Evolutionary conservation across 306 rosid genomes (phyloP).

Genomic region (Inga laurina): DNA sequence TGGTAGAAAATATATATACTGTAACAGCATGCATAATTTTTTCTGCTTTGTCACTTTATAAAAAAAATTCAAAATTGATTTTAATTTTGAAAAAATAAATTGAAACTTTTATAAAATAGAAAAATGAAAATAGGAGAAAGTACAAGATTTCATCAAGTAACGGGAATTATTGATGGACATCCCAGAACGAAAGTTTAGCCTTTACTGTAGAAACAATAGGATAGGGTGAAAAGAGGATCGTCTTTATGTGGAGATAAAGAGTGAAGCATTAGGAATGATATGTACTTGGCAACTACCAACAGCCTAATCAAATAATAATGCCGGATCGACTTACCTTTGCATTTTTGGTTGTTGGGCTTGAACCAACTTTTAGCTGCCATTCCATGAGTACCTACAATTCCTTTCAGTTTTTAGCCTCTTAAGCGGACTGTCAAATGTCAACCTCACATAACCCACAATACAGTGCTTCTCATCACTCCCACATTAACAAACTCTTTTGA

Average conservation of each 20-base stretch:
- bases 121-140: not conserved
- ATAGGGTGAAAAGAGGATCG: not conserved
- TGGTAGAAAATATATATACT: not conserved
- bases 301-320: not conserved
- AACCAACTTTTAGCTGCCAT: constrained; percentile 49
- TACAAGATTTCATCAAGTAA: not conserved
- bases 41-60: not conserved
- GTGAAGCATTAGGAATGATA: not conserved
- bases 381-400: constrained; percentile 47
- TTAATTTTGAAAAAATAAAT: not conserved
- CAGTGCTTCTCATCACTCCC: not conserved
- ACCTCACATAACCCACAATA: not conserved
- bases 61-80: not conserved
- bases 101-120: not conserved
- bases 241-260: not conserved
- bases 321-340: not conserved
- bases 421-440: constrained; percentile 36
- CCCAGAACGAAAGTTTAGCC: not conserved
- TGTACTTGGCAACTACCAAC: not conserved
- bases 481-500: not conserved
- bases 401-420: constrained; percentile 4
- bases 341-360: constrained; percentile 44
- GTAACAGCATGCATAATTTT: no score
- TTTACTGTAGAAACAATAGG: not conserved
- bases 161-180: not conserved